A percentile compares a stretch with the other conserved stretches of the same genome.
These are phyloP conservation scores for Colletotrichum truncatum DNA, from an alignment of 2,329 filamentous ascomycete species.

Conservation along the genomic window DNA sequence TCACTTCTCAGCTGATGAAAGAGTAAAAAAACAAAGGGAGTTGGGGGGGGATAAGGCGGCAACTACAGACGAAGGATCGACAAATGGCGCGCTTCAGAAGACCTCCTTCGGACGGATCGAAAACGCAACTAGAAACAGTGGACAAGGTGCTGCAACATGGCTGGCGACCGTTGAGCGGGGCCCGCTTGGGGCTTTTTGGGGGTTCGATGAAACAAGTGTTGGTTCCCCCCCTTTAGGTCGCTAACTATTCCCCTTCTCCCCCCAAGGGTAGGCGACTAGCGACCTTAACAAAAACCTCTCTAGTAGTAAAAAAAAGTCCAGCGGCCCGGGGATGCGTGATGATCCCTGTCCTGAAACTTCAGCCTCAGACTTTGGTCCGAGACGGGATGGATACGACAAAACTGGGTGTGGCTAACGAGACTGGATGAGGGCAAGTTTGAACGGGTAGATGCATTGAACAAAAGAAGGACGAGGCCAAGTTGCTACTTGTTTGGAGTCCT, in stretches of 20 bases:
- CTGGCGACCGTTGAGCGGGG: not conserved
- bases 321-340: too few relatives aligned
- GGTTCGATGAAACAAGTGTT: constrained; percentile 18
- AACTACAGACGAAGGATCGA: constrained; percentile 20
- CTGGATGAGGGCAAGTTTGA: not conserved
- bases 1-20: not conserved
- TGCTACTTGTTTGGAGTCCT: too few relatives aligned
- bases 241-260: not conserved
- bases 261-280: too few relatives aligned
- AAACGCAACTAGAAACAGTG: constrained; percentile 23
- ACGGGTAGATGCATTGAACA: not conserved
- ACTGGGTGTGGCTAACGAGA: not conserved
- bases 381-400: constrained; percentile 1
- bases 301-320: too few relatives aligned
- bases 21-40: not conserved
- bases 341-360: constrained; percentile 18
- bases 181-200: constrained; percentile 9
- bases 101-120: constrained; percentile 10
- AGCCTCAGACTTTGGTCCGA: constrained; percentile 18
- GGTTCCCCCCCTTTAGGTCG: not conserved
- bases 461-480: not conserved
- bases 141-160: constrained; percentile 5
- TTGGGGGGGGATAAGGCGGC: constrained; percentile 6
- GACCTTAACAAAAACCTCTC: too few relatives aligned
- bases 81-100: constrained; percentile 10